Evolutionary conservation across 176 grass and related monocot species (phyloP).

Genomic region (Alopecurus myosuroides): DNA sequence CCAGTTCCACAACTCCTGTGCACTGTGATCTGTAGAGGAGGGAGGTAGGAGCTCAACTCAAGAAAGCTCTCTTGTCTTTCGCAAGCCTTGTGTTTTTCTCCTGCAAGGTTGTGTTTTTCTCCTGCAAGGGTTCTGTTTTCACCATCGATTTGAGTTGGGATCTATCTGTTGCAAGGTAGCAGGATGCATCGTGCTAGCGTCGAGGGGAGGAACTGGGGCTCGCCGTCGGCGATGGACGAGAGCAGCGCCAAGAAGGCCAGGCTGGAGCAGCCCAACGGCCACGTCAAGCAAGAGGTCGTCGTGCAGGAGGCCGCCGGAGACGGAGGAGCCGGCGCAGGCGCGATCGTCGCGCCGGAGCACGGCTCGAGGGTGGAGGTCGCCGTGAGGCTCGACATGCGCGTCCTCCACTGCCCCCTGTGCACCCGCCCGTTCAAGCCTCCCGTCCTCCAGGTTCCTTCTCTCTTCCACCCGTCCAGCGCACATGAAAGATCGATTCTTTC

Average conservation of each 20-base stretch:
- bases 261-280: background rate
- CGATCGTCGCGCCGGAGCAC: background rate
- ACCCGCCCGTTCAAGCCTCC: background rate
- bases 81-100: too few species aligned
- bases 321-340: background rate
- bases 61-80: too few species aligned
- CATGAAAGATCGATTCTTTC: too few species aligned
- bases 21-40: too few species aligned
- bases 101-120: too few species aligned
- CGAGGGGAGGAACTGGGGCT: background rate
- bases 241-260: background rate
- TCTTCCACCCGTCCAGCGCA: too few species aligned
- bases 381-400: background rate
- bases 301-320: background rate
- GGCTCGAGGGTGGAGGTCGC: background rate
- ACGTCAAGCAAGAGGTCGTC: background rate
- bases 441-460: background rate
- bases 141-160: too few species aligned
- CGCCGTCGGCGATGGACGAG: background rate
- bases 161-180: too few species aligned
- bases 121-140: too few species aligned
- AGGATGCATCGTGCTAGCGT: background rate
- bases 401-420: conserved; percentile 17
- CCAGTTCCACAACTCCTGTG: too few species aligned
- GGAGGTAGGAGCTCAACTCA: background rate